Conservation (phyloP, 345 rosid genomes). For the Toxicodendron radicans region DNA sequence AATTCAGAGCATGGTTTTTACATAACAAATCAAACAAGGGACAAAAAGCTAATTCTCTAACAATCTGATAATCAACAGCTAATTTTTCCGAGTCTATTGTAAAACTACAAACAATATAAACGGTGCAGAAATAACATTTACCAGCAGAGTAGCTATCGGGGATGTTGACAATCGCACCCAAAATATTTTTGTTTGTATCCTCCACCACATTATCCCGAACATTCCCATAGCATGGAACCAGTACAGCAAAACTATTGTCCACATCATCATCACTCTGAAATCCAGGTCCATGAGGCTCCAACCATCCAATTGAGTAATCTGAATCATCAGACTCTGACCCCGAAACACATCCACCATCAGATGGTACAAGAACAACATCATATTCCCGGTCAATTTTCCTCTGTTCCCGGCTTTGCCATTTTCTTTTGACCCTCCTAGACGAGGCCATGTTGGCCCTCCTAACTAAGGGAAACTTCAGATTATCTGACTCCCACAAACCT, state of each 20-base stretch:
- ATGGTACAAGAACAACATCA: constrained; percentile 73
- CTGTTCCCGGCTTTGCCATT: constrained; percentile 70
- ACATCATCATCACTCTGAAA: constrained; percentile 60
- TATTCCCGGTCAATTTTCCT: constrained; percentile 66
- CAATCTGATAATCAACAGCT: neutral
- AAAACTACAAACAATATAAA: neutral
- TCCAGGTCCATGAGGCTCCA: constrained; percentile 76
- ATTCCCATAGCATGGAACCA: constrained; percentile 67
- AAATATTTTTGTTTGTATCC: constrained; percentile 31
- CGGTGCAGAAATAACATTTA: constrained; percentile 23
- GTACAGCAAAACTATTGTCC: constrained; percentile 64
- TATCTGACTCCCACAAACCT: constrained; percentile 50
- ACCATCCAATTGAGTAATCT: constrained; percentile 79
- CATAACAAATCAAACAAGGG: neutral
- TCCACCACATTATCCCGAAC: constrained; percentile 34
- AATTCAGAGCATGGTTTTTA: neutral
- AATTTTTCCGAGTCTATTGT: neutral
- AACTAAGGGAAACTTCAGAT: constrained; percentile 55
- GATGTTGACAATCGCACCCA: constrained; percentile 45
- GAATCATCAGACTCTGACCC: constrained; percentile 76
- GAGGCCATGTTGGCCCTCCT: constrained; percentile 36
- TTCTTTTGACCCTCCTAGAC: constrained; percentile 54
- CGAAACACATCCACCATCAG: constrained; percentile 74
- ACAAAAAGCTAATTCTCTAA: neutral
- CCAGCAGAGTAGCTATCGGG: constrained; percentile 47